These are phyloP conservation scores for Ceratopteris richardii DNA, from an alignment of 75 land plant genomes.

Conservation along the genomic window DNA sequence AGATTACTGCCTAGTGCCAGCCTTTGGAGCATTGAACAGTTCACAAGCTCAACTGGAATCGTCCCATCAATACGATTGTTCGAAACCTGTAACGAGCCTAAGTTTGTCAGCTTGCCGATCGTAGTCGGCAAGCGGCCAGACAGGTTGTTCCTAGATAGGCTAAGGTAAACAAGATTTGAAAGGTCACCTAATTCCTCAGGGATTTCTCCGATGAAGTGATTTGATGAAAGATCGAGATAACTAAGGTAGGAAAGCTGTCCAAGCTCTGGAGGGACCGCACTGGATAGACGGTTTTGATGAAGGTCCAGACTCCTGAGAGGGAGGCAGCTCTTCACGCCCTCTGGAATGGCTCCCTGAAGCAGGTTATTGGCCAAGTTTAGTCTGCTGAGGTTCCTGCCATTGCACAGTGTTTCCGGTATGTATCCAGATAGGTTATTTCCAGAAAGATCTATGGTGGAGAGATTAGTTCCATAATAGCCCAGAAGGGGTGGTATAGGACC, in stretches of 20 bases:
- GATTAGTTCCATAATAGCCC: conserved; percentile 34
- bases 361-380: conserved; percentile 51
- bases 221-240: conserved; percentile 45
- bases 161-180: neutral
- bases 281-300: conserved; percentile 38
- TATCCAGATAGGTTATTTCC: conserved; percentile 55
- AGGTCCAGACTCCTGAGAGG: conserved; percentile 49
- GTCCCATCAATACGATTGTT: conserved; percentile 46
- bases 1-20: conserved; percentile 51
- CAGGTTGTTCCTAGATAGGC: conserved; percentile 15
- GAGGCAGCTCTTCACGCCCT: conserved; percentile 42
- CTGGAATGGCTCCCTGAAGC: conserved; percentile 59
- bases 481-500: conserved; percentile 55
- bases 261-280: conserved; percentile 37
- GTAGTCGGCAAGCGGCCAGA: conserved; percentile 37
- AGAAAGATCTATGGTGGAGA: conserved; percentile 55
- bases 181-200: conserved; percentile 19
- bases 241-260: conserved; percentile 13
- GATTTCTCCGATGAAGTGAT: conserved; percentile 36
- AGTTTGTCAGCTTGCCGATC: conserved; percentile 44
- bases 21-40: conserved; percentile 46
- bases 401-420: conserved; percentile 65
- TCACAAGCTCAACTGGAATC: conserved; percentile 47
- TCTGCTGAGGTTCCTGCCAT: conserved; percentile 32
- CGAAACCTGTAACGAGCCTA: conserved; percentile 52